phyloP scores from a whole-genome alignment of 192 early-diverging fungal genomes.

The Entrophospora sp. region DNA sequence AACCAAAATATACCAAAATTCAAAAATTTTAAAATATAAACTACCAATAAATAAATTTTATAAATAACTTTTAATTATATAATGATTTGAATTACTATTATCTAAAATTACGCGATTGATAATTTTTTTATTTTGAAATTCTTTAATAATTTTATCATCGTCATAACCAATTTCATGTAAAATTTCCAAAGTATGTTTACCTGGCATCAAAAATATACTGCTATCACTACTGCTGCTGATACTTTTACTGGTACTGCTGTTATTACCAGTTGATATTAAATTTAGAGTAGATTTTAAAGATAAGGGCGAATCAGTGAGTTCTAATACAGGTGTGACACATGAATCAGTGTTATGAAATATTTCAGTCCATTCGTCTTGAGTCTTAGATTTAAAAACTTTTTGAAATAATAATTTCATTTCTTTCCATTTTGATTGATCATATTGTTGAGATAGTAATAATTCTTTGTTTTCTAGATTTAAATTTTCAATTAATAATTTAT shows the following conservation, averaged over 20 bases:
- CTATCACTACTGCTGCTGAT: neutral
- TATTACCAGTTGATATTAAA: too few species aligned
- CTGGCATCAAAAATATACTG: conserved; percentile 30
- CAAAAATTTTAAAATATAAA: too few species aligned
- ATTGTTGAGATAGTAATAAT: conserved; percentile 34
- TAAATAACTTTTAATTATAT: too few species aligned
- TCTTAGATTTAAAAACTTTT: conserved; percentile 43
- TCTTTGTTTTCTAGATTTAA: conserved; percentile 28
- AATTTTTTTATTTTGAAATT: conserved; percentile 25
- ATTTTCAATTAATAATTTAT: conserved; percentile 37
- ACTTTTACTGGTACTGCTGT: too few species aligned
- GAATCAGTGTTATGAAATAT: conserved; percentile 56
- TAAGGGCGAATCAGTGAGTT: neutral
- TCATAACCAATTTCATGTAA: conserved; percentile 33
- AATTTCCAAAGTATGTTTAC: conserved; percentile 37
- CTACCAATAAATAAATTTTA: too few species aligned
- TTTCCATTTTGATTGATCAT: conserved; percentile 44
- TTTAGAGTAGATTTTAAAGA: conserved; percentile 16
- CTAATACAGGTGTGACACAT: conserved; percentile 56
- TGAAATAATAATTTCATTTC: conserved; percentile 40
- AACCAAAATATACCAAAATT: too few species aligned
- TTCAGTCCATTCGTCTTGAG: conserved; percentile 50
- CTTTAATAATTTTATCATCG: conserved; percentile 31
- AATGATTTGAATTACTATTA: too few species aligned
- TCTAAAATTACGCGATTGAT: neutral